These are phyloP conservation scores for Beta vulgaris DNA, from an alignment of 148 eudicot species.

Conservation along the genomic window DNA sequence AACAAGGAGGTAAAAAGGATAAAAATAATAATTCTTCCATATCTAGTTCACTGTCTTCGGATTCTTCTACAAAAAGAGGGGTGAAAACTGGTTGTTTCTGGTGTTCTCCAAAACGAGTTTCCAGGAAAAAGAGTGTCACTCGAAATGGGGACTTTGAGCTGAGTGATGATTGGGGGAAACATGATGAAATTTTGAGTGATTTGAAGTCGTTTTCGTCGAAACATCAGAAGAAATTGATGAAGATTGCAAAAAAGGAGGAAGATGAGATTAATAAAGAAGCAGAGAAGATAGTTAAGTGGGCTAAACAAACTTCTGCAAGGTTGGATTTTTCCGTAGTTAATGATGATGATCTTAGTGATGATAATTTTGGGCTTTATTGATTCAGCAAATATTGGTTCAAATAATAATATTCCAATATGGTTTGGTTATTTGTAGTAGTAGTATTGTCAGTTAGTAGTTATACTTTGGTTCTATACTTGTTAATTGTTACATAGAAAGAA, in stretches of 20 bases:
- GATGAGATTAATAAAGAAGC: slow-evolving; percentile 75
- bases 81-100: slow-evolving; percentile 67
- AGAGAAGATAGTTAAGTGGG: slow-evolving; percentile 83
- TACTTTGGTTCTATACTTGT: slow-evolving; percentile 4
- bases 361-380: slow-evolving; percentile 18
- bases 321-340: slow-evolving; percentile 57
- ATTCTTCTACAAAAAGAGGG: slow-evolving; percentile 38
- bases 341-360: slow-evolving; percentile 51
- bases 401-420: no score
- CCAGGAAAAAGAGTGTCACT: slow-evolving; percentile 43
- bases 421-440: neutral
- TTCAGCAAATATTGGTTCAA: no score
- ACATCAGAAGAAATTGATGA: slow-evolving; percentile 54
- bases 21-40: slow-evolving; percentile 30
- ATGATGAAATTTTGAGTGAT: slow-evolving; percentile 57
- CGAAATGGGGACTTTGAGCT: slow-evolving; percentile 25
- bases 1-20: slow-evolving; percentile 24
- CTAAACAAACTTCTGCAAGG: slow-evolving; percentile 77
- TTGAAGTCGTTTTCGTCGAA: slow-evolving; percentile 49
- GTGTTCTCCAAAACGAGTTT: slow-evolving; percentile 67
- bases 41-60: slow-evolving; percentile 26
- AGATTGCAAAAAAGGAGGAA: slow-evolving; percentile 65
- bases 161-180: slow-evolving; percentile 43
- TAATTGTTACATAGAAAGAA: slow-evolving; percentile 2
- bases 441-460: neutral